These are phyloP conservation scores for Cercospora beticola DNA, from an alignment of 2,329 filamentous ascomycete genomes.

Conservation along the genomic window DNA sequence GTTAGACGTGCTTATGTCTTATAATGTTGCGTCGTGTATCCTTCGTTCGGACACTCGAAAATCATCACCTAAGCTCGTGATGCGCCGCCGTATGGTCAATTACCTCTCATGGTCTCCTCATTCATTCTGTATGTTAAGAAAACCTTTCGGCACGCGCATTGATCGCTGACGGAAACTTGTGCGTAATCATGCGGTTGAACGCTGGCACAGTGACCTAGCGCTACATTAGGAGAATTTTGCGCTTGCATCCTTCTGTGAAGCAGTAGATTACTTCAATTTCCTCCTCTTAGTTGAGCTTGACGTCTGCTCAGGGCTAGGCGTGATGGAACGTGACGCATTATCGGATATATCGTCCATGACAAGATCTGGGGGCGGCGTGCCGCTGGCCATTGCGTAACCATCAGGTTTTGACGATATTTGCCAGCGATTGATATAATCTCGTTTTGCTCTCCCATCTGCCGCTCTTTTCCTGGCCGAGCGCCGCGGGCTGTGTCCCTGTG, in stretches of 20 bases:
- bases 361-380: not conserved
- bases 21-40: too few species aligned
- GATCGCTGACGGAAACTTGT: too few species aligned
- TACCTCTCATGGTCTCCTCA: too few species aligned
- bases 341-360: not conserved
- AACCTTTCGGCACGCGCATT: too few species aligned
- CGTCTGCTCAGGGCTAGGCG: not conserved
- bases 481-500: not conserved
- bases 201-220: too few species aligned
- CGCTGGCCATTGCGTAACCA: not conserved
- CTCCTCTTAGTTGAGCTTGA: not conserved
- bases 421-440: not conserved
- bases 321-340: not conserved
- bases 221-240: not conserved
- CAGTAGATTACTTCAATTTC: not conserved
- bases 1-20: too few species aligned
- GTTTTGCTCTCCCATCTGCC: not conserved
- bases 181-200: too few species aligned
- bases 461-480: not conserved
- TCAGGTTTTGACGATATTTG: not conserved
- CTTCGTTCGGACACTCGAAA: too few species aligned
- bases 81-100: too few species aligned
- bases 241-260: not conserved
- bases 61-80: too few species aligned
- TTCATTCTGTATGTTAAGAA: too few species aligned